phyloP scores from a whole-genome alignment of 495 filamentous ascomycete genomes.

The Tricharina praecox region DNA sequence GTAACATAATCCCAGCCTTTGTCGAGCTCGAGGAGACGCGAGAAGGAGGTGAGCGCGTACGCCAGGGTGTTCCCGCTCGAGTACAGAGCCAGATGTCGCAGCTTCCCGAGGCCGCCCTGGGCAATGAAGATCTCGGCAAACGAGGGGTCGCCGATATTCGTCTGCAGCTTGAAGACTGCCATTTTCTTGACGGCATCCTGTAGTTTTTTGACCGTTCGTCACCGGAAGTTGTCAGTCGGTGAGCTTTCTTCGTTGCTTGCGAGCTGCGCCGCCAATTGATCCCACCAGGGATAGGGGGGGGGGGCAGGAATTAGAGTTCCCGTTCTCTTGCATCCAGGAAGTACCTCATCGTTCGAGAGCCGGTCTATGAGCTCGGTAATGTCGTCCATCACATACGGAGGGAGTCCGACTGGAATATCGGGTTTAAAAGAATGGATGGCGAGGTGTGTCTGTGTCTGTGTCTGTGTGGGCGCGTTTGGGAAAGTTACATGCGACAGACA shows the following conservation, averaged over 20 bases:
- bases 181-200: constrained; percentile 89
- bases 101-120: constrained; percentile 63
- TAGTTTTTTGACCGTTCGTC: not conserved
- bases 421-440: too few relatives aligned
- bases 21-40: constrained; percentile 76
- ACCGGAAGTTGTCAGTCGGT: too few relatives aligned
- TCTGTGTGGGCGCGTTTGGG: too few relatives aligned
- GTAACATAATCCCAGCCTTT: constrained; percentile 84
- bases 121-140: constrained; percentile 93
- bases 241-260: too few relatives aligned
- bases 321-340: too few relatives aligned
- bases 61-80: constrained; percentile 86
- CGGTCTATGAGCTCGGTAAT: constrained; percentile 51
- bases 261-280: not conserved
- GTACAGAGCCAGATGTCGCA: constrained; percentile 65
- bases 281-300: not conserved
- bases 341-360: constrained; percentile 46
- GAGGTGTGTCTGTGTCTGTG: too few relatives aligned
- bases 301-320: constrained; percentile 1
- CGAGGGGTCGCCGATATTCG: constrained; percentile 81
- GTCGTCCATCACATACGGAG: constrained; percentile 28
- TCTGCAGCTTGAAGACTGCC: constrained; percentile 95
- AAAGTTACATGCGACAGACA: too few relatives aligned
- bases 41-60: constrained; percentile 79
- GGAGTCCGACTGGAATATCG: too few relatives aligned